Evolutionary conservation across 768 basidiomycete genomes (phyloP), one percentile per base, ranked within the genome.

Genomic region (Daedalea quercina): DNA sequence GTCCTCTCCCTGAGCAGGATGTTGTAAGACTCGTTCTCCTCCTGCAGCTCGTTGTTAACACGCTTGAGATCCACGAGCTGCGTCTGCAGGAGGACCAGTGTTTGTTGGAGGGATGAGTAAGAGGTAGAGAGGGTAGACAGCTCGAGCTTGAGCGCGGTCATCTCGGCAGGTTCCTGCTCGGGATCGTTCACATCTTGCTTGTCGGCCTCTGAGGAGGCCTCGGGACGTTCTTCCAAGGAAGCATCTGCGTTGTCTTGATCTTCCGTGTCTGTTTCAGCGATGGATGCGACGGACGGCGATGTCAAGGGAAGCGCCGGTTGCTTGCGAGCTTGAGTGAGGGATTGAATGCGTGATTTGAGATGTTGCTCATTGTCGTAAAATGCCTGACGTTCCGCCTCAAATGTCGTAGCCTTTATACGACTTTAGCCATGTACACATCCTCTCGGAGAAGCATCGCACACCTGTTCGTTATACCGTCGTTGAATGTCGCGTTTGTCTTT

Each of bases 21-120:
- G 79, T 95, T 92, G 72, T 93, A 99, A 47, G 90, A 90, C 69
- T 96, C 94, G 67, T 97, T 99, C 61, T 98, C 94, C 68, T 98
- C 94, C 69, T 94, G 91, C 37, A 93, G 68, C 57, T 87, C 82
- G 57, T 85, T 79, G 66, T 96, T 96, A 55, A 94, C 86, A 51
- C 88, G 75, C 69, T 93, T 90, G 50, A 97, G 70, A 63, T 97
- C 94, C 31, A 85, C 74, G 11, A 96, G 76, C 63, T 97, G 93
- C 2, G 81, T 79, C 66, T 90, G 88, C 40, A 94, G 73, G 33
- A 93, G 81, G n/a, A 87, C 76, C 9, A 94, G 74, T 25, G 92
- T 94, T 54, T 81, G 87, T 61, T 94, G 84, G 19, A 96, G 70
- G 6, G 90, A 93, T 0, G 81, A 68, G 66, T 95, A 85, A 4